Evolutionary conservation across 768 basidiomycete species (phyloP).

Genomic region (Rhodotorula taiwanensis): DNA sequence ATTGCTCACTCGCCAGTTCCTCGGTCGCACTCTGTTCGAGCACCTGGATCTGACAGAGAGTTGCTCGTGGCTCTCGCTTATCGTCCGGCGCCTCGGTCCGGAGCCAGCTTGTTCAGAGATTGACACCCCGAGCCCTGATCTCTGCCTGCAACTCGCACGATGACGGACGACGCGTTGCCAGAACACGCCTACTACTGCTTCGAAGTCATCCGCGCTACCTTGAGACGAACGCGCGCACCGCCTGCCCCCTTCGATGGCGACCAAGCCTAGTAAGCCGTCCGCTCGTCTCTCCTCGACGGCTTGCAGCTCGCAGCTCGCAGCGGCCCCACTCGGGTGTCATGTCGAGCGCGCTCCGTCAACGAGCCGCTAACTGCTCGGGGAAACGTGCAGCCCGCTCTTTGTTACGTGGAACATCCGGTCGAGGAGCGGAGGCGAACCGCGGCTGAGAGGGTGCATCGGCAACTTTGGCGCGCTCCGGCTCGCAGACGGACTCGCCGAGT

Average conservation of each 20-base stretch:
- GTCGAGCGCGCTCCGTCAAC: neutral
- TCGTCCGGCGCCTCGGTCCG: too few species aligned
- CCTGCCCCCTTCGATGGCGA: slow-evolving; percentile 46
- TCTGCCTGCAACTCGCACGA: neutral
- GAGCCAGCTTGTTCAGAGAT: too few species aligned
- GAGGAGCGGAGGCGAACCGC: slow-evolving; percentile 53
- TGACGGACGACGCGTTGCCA: slow-evolving; percentile 8
- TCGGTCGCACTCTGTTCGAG: too few species aligned
- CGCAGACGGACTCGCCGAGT: slow-evolving; percentile 71
- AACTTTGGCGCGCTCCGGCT: slow-evolving; percentile 74
- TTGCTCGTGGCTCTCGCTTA: too few species aligned
- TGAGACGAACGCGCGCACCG: slow-evolving; percentile 46
- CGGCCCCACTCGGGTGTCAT: too few species aligned
- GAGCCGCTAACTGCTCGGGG: slow-evolving; percentile 8
- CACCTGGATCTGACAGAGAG: too few species aligned
- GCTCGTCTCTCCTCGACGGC: too few species aligned
- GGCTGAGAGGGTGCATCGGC: slow-evolving; percentile 88
- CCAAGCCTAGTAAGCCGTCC: slow-evolving; percentile 65
- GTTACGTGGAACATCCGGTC: slow-evolving; percentile 87
- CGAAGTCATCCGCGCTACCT: slow-evolving; percentile 44
- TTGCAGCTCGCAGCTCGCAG: too few species aligned
- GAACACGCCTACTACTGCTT: slow-evolving; percentile 48
- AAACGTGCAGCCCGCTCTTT: slow-evolving; percentile 67
- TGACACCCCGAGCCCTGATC: too few species aligned
- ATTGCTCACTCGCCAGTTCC: too few species aligned